These are phyloP conservation scores for Fusarium verticillioides DNA, from an alignment of 2,329 filamentous ascomycete genomes.

Conservation along the genomic window DNA sequence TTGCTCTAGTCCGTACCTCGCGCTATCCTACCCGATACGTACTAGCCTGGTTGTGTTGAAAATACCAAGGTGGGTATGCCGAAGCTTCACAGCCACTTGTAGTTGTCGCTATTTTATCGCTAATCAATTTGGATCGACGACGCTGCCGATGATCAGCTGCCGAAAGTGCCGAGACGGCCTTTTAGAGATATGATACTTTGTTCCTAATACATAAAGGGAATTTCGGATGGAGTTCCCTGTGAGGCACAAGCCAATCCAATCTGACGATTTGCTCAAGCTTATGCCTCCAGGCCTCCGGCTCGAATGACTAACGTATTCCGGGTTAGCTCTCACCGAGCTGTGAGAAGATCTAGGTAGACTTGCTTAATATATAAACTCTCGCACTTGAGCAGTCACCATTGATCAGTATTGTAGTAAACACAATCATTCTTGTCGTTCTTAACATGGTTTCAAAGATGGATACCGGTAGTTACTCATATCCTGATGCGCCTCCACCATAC, in stretches of 20 bases:
- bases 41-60: not conserved
- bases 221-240: not conserved
- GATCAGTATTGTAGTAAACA: accelerated
- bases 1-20: not conserved
- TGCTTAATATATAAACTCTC: not conserved
- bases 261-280: not conserved
- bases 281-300: not conserved
- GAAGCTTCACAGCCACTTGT: not conserved
- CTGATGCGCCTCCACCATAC: not conserved
- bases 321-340: not conserved
- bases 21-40: not conserved
- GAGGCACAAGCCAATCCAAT: not conserved
- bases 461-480: not conserved
- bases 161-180: not conserved
- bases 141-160: not conserved
- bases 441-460: too few relatives aligned
- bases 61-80: not conserved
- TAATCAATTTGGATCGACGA: not conserved
- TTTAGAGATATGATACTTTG: too few relatives aligned
- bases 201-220: not conserved
- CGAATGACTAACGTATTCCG: not conserved
- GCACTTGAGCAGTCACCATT: not conserved
- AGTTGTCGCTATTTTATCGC: not conserved
- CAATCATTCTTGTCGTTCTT: accelerated
- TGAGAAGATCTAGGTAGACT: not conserved